phyloP scores from a whole-genome alignment of 1,139 yeast species.

The Pichia sp. region DNA sequence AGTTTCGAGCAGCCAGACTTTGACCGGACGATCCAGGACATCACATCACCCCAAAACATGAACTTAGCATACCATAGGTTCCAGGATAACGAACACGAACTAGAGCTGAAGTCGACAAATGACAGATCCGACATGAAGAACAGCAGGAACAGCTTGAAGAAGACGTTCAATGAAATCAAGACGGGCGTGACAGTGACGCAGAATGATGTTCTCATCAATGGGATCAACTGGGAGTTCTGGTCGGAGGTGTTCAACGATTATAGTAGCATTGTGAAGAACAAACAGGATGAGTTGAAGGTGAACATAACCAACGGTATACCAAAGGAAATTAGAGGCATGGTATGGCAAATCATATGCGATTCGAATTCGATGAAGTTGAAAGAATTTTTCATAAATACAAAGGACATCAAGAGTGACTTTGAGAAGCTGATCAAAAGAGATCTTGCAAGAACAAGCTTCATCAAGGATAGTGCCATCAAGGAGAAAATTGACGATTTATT shows the following conservation, averaged over 20 bases:
- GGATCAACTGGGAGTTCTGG: constrained; percentile 89
- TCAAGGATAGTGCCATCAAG: constrained; percentile 47
- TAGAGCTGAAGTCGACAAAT: constrained; percentile 33
- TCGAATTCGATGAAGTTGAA: constrained; percentile 72
- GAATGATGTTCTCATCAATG: constrained; percentile 28
- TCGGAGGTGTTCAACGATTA: constrained; percentile 72
- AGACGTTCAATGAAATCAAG: constrained; percentile 49
- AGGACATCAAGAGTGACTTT: constrained; percentile 54
- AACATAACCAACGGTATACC: constrained; percentile 79
- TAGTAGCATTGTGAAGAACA: constrained; percentile 55
- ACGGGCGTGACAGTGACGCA: constrained; percentile 32
- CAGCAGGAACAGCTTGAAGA: constrained; percentile 59
- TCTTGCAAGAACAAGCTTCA: constrained; percentile 77
- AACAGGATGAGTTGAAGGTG: constrained; percentile 54
- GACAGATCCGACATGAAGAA: constrained; percentile 29
- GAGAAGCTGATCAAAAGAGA: constrained; percentile 80
- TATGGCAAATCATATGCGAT: constrained; percentile 89
- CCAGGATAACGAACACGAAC: constrained; percentile 34
- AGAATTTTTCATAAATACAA: constrained; percentile 55
- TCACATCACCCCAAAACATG: constrained; percentile 27
- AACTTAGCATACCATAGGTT: constrained; percentile 41
- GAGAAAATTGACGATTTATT: constrained; percentile 58
- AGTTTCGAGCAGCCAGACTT: constrained; percentile 17
- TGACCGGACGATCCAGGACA: constrained; percentile 15
- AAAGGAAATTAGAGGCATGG: constrained; percentile 73